A percentile compares a stretch with the other conserved stretches of the same genome.
Evolutionary conservation across 2,329 filamentous ascomycete genomes (phyloP).

Genomic region (Pseudonectria buxi): DNA sequence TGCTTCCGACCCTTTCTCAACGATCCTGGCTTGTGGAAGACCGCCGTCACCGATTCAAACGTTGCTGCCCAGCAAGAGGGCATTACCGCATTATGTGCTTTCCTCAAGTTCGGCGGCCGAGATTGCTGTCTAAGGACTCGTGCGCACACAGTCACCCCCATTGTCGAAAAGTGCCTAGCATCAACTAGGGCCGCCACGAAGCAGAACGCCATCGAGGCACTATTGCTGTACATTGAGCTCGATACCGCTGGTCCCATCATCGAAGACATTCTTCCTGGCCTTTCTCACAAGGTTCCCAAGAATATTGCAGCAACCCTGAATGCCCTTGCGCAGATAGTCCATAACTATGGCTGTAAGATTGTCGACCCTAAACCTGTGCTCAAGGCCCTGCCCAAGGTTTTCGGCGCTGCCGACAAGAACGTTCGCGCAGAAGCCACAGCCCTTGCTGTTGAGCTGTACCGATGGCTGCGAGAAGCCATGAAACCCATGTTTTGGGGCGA

Average conservation of each 20-base stretch:
- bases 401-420: slow-evolving; percentile 96
- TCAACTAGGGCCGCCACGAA: slow-evolving; percentile 88
- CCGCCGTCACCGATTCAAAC: slow-evolving; percentile 87
- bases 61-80: slow-evolving; percentile 95
- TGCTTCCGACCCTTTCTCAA: slow-evolving; percentile 81
- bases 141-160: slow-evolving; percentile 63
- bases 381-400: slow-evolving; percentile 81
- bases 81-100: slow-evolving; percentile 78
- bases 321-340: slow-evolving; percentile 76
- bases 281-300: slow-evolving; percentile 88
- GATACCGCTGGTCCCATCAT: slow-evolving; percentile 80
- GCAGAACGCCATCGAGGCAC: slow-evolving; percentile 74
- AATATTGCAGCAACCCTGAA: slow-evolving; percentile 66
- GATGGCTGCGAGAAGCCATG: slow-evolving; percentile 96
- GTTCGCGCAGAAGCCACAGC: slow-evolving; percentile 90
- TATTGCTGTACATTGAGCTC: slow-evolving; percentile 83
- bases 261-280: slow-evolving; percentile 77
- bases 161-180: slow-evolving; percentile 85
- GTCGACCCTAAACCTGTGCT: slow-evolving; percentile 89
- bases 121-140: slow-evolving; percentile 76
- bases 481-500: slow-evolving; percentile 97
- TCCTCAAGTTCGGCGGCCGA: slow-evolving; percentile 81
- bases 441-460: slow-evolving; percentile 86
- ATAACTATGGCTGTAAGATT: slow-evolving; percentile 91
- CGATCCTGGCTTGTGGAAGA: slow-evolving; percentile 84